Base-by-base conservation (phyloP, 2,329 filamentous ascomycete genomes). In the Elsinoe necatrix region DNA sequence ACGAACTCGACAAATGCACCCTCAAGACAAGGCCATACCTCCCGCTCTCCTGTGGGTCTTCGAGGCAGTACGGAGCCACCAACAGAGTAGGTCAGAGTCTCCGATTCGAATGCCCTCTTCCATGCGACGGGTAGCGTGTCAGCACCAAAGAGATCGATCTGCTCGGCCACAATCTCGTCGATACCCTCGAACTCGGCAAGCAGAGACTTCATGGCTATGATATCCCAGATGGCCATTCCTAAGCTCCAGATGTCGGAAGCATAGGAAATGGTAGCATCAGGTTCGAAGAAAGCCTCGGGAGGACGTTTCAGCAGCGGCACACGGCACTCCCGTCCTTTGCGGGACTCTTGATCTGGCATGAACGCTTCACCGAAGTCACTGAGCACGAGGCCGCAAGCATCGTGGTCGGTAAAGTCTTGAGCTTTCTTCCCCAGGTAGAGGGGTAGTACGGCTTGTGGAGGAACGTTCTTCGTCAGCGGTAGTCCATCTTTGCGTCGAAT, bases 321-420 rank as follows among this genome's bases (percentile, higher is more conserved):
- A 20, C 18, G 31, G n/a, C 51, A 41, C 12, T 54, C 35, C 11
- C 34, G 29, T n/a, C 51, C 34, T 4, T 41, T 11, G 7, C 51
- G 31, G 21, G 2, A n/a, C 51, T 42, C 35, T 1, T 42, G 2
- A n/a, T 21, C 25, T 6, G 51, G 37, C 25, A 20, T 25, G 34
- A 54, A 39, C 14, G 51, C 34, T 35, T 54, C 51, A 6, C 51
- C 51, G 25, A 54, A 39, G 23, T 54, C 51, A 12, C 29, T 20
- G 4, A 54, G 34, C 34, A 54, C 23, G n/a, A 54, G 34, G 7
- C 34, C 9, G 25, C 16, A 11, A 5, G 35, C 18, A n/a, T 54
- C 51, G 35, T 39, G 8, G 2, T 21, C n/a, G 34, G 31, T 25
- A 21, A 41, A 54, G 21, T 54, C 8, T 23, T 41, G 16, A 12